phyloP scores from a whole-genome alignment of 148 eudicot genomes.

The Spergularia marina region DNA sequence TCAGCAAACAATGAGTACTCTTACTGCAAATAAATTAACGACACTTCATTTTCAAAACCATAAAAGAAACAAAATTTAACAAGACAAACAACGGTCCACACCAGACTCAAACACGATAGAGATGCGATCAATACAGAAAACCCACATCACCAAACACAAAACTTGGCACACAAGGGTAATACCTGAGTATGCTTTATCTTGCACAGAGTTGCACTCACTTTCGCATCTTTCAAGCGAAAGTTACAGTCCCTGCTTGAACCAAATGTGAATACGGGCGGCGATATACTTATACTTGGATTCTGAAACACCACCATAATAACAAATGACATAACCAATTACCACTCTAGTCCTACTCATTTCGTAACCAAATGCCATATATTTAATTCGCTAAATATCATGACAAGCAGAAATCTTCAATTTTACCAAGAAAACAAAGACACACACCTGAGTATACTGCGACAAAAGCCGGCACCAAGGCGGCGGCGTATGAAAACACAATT shows the following conservation, averaged over 20 bases:
- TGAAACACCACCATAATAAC: slow-evolving; percentile 26
- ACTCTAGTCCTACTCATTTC: neutral
- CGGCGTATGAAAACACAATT: slow-evolving; percentile 17
- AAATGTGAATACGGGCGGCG: slow-evolving; percentile 44
- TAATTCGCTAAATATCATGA: neutral
- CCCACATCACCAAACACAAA: neutral
- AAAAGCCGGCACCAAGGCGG: slow-evolving; percentile 85
- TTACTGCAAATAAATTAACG: slow-evolving; percentile 35
- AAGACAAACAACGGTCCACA: neutral
- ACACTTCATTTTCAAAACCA: slow-evolving; percentile 28
- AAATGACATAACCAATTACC: slow-evolving; percentile 18
- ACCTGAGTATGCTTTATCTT: slow-evolving; percentile 67
- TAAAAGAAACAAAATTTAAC: neutral
- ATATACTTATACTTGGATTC: slow-evolving; percentile 52
- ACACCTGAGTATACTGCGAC: slow-evolving; percentile 62
- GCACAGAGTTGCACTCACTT: slow-evolving; percentile 52
- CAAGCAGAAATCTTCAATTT: neutral
- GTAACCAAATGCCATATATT: neutral
- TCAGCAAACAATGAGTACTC: slow-evolving; percentile 43
- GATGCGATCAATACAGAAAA: neutral
- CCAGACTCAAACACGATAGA: neutral
- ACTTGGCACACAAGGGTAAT: slow-evolving; percentile 8
- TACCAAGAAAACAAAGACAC: neutral
- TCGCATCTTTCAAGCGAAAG: slow-evolving; percentile 53
- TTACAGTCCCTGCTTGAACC: slow-evolving; percentile 60